Evolutionary conservation across 495 filamentous ascomycete genomes (phyloP).

Genomic region (Poronia punctata): DNA sequence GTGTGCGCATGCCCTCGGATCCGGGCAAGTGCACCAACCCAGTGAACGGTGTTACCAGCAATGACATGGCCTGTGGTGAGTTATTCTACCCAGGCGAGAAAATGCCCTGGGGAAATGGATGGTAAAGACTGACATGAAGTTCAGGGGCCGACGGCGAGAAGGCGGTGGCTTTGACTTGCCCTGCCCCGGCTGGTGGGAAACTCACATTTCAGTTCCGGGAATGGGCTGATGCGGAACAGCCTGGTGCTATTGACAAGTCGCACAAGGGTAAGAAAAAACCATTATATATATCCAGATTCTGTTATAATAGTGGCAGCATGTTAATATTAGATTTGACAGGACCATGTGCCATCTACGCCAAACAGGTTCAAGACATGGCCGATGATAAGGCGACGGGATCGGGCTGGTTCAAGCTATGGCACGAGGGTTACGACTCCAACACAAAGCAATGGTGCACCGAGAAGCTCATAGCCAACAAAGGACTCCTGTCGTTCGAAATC

Average conservation of each 20-base stretch:
- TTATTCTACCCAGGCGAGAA: background rate
- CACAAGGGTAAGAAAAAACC: slow-evolving; percentile 45
- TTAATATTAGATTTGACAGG: slow-evolving; percentile 17
- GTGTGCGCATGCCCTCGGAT: slow-evolving; percentile 57
- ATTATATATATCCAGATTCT: background rate
- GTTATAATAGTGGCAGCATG: background rate
- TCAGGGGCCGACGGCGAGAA: slow-evolving; percentile 50
- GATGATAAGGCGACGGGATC: slow-evolving; percentile 42
- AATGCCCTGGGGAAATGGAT: background rate
- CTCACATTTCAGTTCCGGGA: slow-evolving; percentile 58
- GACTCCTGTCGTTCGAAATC: slow-evolving; percentile 53
- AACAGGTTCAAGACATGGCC: slow-evolving; percentile 45
- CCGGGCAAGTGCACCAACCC: slow-evolving; percentile 44
- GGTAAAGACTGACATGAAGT: background rate
- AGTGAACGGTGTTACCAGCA: slow-evolving; percentile 42
- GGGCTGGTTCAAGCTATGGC: slow-evolving; percentile 79
- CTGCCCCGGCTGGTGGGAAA: slow-evolving; percentile 43
- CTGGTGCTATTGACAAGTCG: slow-evolving; percentile 50
- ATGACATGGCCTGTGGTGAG: slow-evolving; percentile 68
- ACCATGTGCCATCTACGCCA: slow-evolving; percentile 68
- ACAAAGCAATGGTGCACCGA: slow-evolving; percentile 59
- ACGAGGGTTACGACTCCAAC: slow-evolving; percentile 52
- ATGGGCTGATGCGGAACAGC: slow-evolving; percentile 48
- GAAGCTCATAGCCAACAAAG: slow-evolving; percentile 55
- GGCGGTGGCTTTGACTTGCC: slow-evolving; percentile 52